Base-by-base conservation (phyloP, 352 stramenopile genomes). In the Plasmopara halstedii region DNA sequence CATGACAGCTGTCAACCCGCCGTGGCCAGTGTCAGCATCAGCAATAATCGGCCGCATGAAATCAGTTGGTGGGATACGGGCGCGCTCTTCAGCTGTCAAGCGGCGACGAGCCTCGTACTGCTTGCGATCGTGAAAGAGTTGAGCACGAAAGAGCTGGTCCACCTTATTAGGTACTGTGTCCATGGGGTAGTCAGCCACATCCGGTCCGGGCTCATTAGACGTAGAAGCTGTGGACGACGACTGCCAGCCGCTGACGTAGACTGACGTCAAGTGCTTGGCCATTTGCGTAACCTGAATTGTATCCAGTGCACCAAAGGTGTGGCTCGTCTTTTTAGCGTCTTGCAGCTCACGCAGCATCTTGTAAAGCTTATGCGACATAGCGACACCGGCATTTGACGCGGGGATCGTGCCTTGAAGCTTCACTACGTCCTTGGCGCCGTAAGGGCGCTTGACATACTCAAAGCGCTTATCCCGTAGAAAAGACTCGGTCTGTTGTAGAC, bases 181-280 rank as follows among this genome's bases (percentile, higher is more conserved):
- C 80, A 97, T 98, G 5, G 95, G 95, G 83, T 99, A 99, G 76
- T 98, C 95, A 4, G 95, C 95, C 64, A 99, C 97, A 62, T 99
- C 96, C 20, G 96, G 82, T 33, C 82, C 82, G 3, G 82, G 95
- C 64, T 99, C 95, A 70, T 99, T 98, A 50, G 89, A 97, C 32
- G 85, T 96, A 46, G 84, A 96, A 35, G 88, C 87, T 38, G 88
- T 97, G 25, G 81, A 95, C 43, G 81, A 97, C 64, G 91, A 98
- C 64, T 99, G 96, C 95, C 96, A 99, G 56, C 96, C 96, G 56
- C 79, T 97, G 19, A 99, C 79, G 73, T 99, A 99, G 44, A 99
- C 88, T 7, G 73, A 93, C 40, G 85, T 92, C 42, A 99, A 74
- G 74, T 98, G 75, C 48, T 91, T 87, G 53, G 87, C 84, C 88